These are phyloP conservation scores for Pseudocercospora eumusae DNA, from an alignment of 2,329 filamentous ascomycete genomes.

Conservation along the genomic window DNA sequence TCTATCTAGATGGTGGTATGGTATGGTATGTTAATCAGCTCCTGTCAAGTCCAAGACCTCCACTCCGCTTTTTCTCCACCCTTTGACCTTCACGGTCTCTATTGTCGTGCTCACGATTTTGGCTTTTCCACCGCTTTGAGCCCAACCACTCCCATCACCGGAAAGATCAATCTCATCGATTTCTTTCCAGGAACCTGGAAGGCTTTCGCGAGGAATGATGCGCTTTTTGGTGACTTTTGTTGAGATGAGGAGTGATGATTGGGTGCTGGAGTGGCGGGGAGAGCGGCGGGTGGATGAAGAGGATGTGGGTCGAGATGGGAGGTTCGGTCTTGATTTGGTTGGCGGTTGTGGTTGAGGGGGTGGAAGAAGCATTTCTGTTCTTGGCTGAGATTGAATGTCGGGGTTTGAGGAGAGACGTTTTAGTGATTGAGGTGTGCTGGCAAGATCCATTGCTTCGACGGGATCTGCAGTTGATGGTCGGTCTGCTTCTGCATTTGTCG, in stretches of 20 bases:
- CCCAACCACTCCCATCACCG: constrained; percentile 32
- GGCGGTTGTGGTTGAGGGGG: not conserved
- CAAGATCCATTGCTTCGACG: constrained; percentile 28
- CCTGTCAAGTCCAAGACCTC: constrained; percentile 42
- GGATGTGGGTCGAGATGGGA: constrained; percentile 9
- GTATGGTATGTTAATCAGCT: too few relatives aligned
- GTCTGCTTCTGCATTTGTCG: too few relatives aligned
- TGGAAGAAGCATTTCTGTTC: not conserved
- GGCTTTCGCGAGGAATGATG: constrained; percentile 37
- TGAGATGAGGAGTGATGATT: not conserved
- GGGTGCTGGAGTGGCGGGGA: constrained; percentile 13
- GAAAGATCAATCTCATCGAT: constrained; percentile 35
- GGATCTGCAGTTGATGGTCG: not conserved
- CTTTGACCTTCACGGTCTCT: constrained; percentile 11
- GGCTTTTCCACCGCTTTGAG: constrained; percentile 20
- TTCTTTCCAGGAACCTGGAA: constrained; percentile 41
- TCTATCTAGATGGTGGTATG: too few relatives aligned
- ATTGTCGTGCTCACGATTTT: not conserved
- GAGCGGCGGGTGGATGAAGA: constrained; percentile 13
- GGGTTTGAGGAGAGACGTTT: not conserved
- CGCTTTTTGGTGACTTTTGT: constrained; percentile 21
- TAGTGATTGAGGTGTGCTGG: not conserved
- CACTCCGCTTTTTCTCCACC: constrained; percentile 40
- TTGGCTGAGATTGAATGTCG: not conserved
- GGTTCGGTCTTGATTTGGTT: not conserved